These are phyloP conservation scores for Coemansia sp. DNA, from an alignment of 192 early-diverging fungal genomes.

Conservation along the genomic window DNA sequence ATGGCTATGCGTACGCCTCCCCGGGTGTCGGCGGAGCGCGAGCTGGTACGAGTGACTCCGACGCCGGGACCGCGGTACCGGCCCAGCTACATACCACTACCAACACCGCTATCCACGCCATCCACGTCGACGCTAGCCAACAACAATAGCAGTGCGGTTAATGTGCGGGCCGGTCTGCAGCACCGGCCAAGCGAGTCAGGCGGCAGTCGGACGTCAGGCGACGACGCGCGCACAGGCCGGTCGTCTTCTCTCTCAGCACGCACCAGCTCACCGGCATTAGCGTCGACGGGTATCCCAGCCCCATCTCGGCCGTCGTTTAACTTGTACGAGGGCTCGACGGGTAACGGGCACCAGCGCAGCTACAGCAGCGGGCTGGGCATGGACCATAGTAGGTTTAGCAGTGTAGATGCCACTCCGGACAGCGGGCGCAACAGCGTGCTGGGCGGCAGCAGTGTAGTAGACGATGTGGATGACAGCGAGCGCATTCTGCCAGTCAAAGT, in stretches of 20 bases:
- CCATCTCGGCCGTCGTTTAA: constrained; percentile 20
- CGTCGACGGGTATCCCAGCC: not conserved
- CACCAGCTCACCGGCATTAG: constrained; percentile 18
- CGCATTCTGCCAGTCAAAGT: constrained; percentile 53
- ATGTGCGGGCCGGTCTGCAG: constrained; percentile 10
- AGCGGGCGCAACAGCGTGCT: constrained; percentile 8
- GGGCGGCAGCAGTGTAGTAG: constrained; percentile 11
- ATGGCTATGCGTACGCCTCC: constrained; percentile 23
- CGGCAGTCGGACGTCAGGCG: constrained; percentile 17
- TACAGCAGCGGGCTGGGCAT: constrained; percentile 10
- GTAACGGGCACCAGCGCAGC: constrained; percentile 6
- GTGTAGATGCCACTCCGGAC: not conserved
- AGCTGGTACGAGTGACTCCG: constrained; percentile 17
- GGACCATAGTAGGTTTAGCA: constrained; percentile 14
- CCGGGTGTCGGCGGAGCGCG: constrained; percentile 18
- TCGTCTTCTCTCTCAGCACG: constrained; percentile 48
- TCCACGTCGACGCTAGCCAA: not conserved
- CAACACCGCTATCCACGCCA: constrained; percentile 3
- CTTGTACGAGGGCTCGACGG: not conserved
- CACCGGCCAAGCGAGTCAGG: constrained; percentile 19
- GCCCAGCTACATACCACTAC: constrained; percentile 43
- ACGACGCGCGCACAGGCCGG: constrained; percentile 31
- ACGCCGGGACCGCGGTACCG: constrained; percentile 18
- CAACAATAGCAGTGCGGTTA: not conserved
- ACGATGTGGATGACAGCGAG: constrained; percentile 32